Base-by-base conservation (phyloP, 768 basidiomycete species). In the Suillus paluster region DNA sequence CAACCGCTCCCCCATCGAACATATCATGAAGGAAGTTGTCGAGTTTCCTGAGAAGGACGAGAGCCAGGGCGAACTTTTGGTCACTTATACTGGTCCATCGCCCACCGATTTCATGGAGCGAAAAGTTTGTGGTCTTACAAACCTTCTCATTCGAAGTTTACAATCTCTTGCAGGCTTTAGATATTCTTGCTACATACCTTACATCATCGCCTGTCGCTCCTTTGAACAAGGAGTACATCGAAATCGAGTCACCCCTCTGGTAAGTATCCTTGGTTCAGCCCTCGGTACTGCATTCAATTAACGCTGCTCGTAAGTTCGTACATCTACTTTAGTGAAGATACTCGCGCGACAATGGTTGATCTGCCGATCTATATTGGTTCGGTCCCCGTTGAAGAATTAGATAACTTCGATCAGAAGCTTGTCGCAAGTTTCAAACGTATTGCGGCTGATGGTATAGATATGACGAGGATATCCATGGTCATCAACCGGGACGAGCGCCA, bases 1-100 rank as follows among this genome's bases (percentile, higher is more conserved):
- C 7, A 73, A 75, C n/a, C 79, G 87, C 25, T 78, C 77, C 41
- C 81, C 81, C 8, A 83, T 92, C 21, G 70, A 80, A 39, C 67
- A 79, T 49, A 84, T 87, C 4, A 73, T 80, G 46, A 86, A 82
- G 63, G 84, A 91, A 63, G 79, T 81, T 0, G 87, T 98, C 19
- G 93, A 96, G 69, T 99, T 99, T 70, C 97, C 97, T 12, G 97
- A 99, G 78, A 88, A 94, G 74, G 96, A 99, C 68, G 97, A 99
- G 79, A 92, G 91, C 80, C 85, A 94, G 68, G 97, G 97, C 39
- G 95, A 98, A 78, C 70, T 99, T 8, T 77, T 84, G 21, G 83
- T 98, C 53, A 83, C 79, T 39, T 95, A 88, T 76, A 79, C 90
- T 62, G 97, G 96, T 5, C 92, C 94, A n/a, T 71, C 86, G 41